phyloP scores from a whole-genome alignment of 192 early-diverging fungal species.

The Phlyctochytrium arcticum region DNA sequence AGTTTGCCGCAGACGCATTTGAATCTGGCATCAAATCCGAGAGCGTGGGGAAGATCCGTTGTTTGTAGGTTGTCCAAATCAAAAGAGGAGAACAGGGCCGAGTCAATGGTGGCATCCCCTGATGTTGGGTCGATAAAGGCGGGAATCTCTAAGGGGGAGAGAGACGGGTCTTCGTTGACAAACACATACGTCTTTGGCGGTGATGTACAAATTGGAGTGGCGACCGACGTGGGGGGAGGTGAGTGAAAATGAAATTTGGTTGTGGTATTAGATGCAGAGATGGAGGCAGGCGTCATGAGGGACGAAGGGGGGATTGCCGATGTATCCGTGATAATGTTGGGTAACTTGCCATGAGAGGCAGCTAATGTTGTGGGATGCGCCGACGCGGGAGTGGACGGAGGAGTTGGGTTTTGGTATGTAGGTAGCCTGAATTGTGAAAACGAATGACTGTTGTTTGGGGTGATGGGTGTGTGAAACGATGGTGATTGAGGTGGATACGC shows the following conservation, averaged over 20 bases:
- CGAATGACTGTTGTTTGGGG: no score
- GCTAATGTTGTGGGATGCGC: not conserved
- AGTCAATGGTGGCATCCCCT: constrained; percentile 2
- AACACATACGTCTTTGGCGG: constrained; percentile 12
- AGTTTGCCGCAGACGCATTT: constrained; percentile 30
- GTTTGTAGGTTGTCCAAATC: constrained; percentile 1
- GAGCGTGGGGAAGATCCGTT: not conserved
- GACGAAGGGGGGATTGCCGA: not conserved
- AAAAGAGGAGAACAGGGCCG: not conserved
- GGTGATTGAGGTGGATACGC: no score
- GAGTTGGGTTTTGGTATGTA: no score
- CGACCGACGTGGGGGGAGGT: not conserved
- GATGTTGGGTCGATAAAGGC: constrained; percentile 13
- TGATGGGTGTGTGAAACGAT: no score
- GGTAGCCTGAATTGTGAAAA: no score
- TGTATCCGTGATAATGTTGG: no score
- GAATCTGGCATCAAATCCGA: constrained; percentile 1
- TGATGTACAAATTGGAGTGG: no score
- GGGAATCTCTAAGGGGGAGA: constrained; percentile 11
- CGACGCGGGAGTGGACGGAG: not conserved
- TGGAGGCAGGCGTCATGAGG: not conserved
- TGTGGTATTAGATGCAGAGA: not conserved
- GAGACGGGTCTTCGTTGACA: constrained; percentile 20
- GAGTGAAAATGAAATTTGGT: not conserved
- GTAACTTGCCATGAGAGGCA: no score